Conservation (phyloP, 2,329 filamentous ascomycete species). For the Alternaria consortialis region DNA sequence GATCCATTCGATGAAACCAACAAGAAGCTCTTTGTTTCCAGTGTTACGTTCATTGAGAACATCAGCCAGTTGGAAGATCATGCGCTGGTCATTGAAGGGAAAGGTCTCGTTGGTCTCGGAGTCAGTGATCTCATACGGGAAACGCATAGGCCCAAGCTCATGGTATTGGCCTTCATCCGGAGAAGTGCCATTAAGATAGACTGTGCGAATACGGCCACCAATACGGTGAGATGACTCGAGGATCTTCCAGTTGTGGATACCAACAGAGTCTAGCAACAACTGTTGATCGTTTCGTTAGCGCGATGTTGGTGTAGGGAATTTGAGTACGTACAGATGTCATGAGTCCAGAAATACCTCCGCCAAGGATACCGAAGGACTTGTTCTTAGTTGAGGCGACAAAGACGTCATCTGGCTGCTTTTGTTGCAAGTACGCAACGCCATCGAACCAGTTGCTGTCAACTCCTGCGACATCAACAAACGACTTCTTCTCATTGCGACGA, state of each 20-base stretch:
- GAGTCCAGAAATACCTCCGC: conserved; percentile 69
- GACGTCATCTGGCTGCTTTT: conserved; percentile 60
- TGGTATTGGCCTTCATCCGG: conserved; percentile 70
- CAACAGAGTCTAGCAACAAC: conserved; percentile 54
- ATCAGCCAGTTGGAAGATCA: conserved; percentile 68
- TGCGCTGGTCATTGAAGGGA: conserved; percentile 66
- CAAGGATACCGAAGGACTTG: conserved; percentile 67
- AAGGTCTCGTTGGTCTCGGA: conserved; percentile 60
- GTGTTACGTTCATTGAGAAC: conserved; percentile 67
- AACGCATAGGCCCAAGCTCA: conserved; percentile 70
- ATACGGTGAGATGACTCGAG: conserved; percentile 67
- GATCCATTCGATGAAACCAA: conserved; percentile 69
- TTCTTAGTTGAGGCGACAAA: conserved; percentile 62
- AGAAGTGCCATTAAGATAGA: conserved; percentile 64
- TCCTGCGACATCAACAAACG: conserved; percentile 58
- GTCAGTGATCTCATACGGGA: conserved; percentile 61
- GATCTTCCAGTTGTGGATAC: conserved; percentile 67
- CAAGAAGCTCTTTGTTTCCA: conserved; percentile 52
- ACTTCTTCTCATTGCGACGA: conserved; percentile 30
- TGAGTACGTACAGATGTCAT: conserved; percentile 55
- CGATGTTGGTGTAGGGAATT: not conserved
- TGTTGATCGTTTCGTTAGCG: not conserved
- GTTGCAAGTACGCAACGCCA: conserved; percentile 64
- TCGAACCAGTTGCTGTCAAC: conserved; percentile 69
- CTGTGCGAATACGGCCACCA: conserved; percentile 69